A percentile compares a stretch with the other conserved stretches of the same genome.
These are phyloP conservation scores for Arctium minus DNA, from an alignment of 129 eudicot species.

Conservation along the genomic window DNA sequence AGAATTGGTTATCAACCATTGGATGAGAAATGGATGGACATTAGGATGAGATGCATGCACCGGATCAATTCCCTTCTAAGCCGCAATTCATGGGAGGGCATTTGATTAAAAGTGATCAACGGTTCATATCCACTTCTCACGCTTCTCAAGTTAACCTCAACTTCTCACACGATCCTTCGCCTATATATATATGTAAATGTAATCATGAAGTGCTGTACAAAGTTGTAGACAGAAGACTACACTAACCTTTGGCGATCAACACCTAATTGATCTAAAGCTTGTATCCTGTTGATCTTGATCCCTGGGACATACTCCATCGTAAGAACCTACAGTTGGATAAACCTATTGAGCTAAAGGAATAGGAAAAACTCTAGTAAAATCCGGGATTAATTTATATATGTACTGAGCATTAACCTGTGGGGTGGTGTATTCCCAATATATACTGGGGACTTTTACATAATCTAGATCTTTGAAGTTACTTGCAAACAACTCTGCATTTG, in stretches of 20 bases:
- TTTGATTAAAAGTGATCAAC: too few relatives aligned
- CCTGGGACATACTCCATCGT: conserved; percentile 99
- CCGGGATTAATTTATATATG: not conserved
- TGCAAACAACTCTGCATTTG: conserved; percentile 88
- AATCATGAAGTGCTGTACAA: not conserved
- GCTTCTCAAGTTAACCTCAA: too few relatives aligned
- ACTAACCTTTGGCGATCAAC: conserved; percentile 88
- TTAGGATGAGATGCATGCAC: too few relatives aligned
- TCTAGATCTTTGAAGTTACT: conserved; percentile 72
- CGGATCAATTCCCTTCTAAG: too few relatives aligned
- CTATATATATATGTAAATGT: not conserved
- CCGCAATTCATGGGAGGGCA: too few relatives aligned
- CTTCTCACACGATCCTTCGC: too few relatives aligned
- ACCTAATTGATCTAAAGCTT: conserved; percentile 93
- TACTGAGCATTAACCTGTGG: conserved; percentile 69
- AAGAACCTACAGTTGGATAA: conserved; percentile 46
- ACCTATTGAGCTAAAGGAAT: conserved; percentile 20
- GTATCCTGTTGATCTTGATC: conserved; percentile 87
- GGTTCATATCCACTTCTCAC: too few relatives aligned
- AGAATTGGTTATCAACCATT: too few relatives aligned
- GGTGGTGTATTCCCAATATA: conserved; percentile 93
- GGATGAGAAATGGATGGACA: too few relatives aligned
- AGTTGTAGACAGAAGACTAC: not conserved
- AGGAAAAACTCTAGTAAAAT: not conserved
- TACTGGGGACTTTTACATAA: conserved; percentile 88